Conservation (phyloP, 2,329 filamentous ascomycete genomes). For the Acrocalymma vagum region DNA sequence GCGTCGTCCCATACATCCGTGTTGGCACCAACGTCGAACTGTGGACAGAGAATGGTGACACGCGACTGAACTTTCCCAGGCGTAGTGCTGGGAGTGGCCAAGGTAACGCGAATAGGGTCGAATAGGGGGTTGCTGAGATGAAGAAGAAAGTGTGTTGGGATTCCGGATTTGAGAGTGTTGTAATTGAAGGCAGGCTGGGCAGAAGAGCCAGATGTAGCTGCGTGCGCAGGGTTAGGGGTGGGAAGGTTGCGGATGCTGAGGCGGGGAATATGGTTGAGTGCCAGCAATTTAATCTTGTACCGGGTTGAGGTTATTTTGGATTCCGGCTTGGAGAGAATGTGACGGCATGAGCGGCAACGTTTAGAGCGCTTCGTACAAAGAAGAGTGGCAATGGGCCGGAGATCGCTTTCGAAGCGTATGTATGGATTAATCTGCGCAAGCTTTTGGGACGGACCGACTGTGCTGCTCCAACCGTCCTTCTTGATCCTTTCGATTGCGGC, state of each 20-base stretch:
- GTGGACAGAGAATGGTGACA: constrained; percentile 91
- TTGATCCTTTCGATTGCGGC: constrained; percentile 63
- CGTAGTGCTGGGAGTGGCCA: constrained; percentile 74
- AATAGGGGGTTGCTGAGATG: constrained; percentile 96
- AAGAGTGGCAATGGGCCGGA: constrained; percentile 82
- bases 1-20: constrained; percentile 96
- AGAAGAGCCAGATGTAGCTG: constrained; percentile 23
- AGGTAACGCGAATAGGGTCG: constrained; percentile 84
- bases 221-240: constrained; percentile 53
- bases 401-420: constrained; percentile 72
- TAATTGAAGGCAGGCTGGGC: constrained; percentile 51
- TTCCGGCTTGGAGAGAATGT: constrained; percentile 95
- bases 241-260: constrained; percentile 74
- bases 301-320: constrained; percentile 87
- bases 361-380: constrained; percentile 93
- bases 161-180: constrained; percentile 57
- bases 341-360: constrained; percentile 88
- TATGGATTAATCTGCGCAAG: constrained; percentile 58
- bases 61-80: constrained; percentile 58
- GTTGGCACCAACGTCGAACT: constrained; percentile 94
- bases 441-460: constrained; percentile 64
- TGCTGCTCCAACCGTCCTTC: constrained; percentile 72
- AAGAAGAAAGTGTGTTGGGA: constrained; percentile 79
- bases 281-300: constrained; percentile 92
- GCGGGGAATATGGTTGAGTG: constrained; percentile 82